Evolutionary conservation across 441 rosid species (phyloP).

Genomic region (Capsella rubella): DNA sequence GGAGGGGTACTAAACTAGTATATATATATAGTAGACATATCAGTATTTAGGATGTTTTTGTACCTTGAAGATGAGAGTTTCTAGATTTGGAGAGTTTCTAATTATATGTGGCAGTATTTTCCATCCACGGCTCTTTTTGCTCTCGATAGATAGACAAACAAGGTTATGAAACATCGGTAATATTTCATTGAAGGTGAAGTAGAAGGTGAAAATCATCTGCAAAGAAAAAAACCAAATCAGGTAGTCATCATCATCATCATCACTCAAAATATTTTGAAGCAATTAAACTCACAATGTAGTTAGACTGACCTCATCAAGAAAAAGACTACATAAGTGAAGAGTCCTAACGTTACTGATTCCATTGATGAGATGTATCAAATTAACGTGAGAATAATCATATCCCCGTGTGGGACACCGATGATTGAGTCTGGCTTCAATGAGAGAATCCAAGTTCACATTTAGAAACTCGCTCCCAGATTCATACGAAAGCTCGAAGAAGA

Average conservation of each 20-base stretch:
- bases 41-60: neutral
- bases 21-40: neutral
- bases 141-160: neutral
- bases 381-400: neutral
- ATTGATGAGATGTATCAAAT: neutral
- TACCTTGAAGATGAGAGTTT: neutral
- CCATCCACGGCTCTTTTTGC: neutral
- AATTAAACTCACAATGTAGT: too few relatives aligned
- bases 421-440: neutral
- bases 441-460: neutral
- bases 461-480: neutral
- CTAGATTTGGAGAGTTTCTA: neutral
- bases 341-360: neutral
- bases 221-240: too few relatives aligned
- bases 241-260: neutral
- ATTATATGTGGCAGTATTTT: neutral
- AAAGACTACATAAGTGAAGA: neutral
- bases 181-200: neutral
- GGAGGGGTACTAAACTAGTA: too few relatives aligned
- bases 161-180: neutral
- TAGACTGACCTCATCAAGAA: neutral
- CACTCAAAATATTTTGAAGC: too few relatives aligned
- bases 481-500: neutral
- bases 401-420: neutral
- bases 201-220: neutral